Percentiles rank a stretch among this genome's conserved stretches.
These are phyloP conservation scores for Baorangia bicolor DNA, from an alignment of 768 basidiomycete genomes.

Conservation along the genomic window DNA sequence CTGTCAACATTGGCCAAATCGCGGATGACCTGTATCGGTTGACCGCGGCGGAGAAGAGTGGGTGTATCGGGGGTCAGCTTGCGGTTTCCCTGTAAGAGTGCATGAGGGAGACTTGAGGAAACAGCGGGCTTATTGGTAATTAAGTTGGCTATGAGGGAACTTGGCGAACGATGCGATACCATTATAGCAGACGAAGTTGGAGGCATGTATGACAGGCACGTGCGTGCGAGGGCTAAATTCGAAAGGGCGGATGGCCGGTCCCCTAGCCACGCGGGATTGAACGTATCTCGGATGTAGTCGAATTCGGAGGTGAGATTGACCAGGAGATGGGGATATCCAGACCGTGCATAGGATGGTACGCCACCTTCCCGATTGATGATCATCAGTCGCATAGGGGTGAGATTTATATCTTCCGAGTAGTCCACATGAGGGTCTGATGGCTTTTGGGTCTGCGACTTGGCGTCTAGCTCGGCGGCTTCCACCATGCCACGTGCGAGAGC, in stretches of 20 bases:
- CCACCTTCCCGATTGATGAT: constrained; percentile 97
- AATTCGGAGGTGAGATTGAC: constrained; percentile 92
- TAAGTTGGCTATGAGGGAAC: constrained; percentile 92
- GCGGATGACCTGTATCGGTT: constrained; percentile 82
- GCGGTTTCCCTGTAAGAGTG: constrained; percentile 82
- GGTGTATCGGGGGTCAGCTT: constrained; percentile 89
- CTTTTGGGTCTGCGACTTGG: constrained; percentile 33
- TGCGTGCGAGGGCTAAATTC: constrained; percentile 81
- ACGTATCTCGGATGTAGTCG: constrained; percentile 81
- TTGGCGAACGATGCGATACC: constrained; percentile 96
- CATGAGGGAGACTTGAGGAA: constrained; percentile 93
- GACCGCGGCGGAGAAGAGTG: constrained; percentile 85
- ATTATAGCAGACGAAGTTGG: constrained; percentile 90
- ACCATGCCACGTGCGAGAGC: constrained; percentile 87
- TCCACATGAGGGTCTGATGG: constrained; percentile 36
- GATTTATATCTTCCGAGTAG: constrained; percentile 60
- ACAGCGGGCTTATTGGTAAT: constrained; percentile 98
- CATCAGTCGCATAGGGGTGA: constrained; percentile 94
- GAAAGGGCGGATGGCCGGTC: constrained; percentile 83
- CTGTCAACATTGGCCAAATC: constrained; percentile 68
- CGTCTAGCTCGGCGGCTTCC: constrained; percentile 51
- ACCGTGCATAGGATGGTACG: constrained; percentile 94
- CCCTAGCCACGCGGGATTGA: constrained; percentile 69
- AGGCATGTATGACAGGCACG: constrained; percentile 91
- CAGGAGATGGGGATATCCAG: constrained; percentile 91